Percentiles rank a stretch among this genome's conserved stretches.
These are phyloP conservation scores for Alternaria metachromatica DNA, from an alignment of 2,329 filamentous ascomycete species.

Conservation along the genomic window DNA sequence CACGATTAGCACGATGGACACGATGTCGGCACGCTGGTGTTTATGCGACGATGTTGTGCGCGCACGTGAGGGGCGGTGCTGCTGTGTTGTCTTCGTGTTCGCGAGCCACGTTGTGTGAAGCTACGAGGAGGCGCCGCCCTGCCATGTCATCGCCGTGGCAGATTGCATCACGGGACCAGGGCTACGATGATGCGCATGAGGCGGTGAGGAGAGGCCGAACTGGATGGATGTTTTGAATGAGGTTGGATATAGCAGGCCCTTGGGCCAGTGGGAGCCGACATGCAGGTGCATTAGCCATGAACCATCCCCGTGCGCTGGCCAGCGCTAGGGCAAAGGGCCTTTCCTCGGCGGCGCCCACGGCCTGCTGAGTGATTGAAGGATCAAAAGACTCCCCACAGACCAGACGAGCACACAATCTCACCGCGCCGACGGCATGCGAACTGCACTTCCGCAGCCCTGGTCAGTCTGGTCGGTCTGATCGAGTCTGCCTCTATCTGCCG, in stretches of 20 bases:
- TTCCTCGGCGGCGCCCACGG: constrained; percentile 22
- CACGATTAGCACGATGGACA: constrained; percentile 4
- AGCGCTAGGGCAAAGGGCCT: constrained; percentile 31
- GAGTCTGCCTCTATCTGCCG: constrained; percentile 14
- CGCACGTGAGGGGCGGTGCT: constrained; percentile 41
- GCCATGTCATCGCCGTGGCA: constrained; percentile 22
- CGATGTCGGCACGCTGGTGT: constrained; percentile 26
- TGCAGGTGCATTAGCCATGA: constrained; percentile 45
- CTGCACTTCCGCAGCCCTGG: constrained; percentile 28
- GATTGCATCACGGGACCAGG: constrained; percentile 37
- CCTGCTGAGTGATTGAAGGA: constrained; percentile 19
- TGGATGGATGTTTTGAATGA: constrained; percentile 24
- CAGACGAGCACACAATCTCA: constrained; percentile 17
- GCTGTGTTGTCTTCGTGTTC: constrained; percentile 38
- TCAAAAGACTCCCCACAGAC: constrained; percentile 28
- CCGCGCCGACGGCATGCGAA: constrained; percentile 41
- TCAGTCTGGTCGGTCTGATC: constrained; percentile 23
- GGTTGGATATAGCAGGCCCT: constrained; percentile 36
- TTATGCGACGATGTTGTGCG: constrained; percentile 25
- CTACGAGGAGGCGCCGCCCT: constrained; percentile 17
- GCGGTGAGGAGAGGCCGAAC: constrained; percentile 46
- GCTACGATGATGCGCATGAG: constrained; percentile 42
- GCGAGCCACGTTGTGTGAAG: constrained; percentile 39
- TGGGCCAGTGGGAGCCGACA: constrained; percentile 40
- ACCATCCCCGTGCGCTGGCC: constrained; percentile 45